These are phyloP conservation scores for Yamadazyma mexicana DNA, from an alignment of 1,139 yeast genomes.

Conservation along the genomic window DNA sequence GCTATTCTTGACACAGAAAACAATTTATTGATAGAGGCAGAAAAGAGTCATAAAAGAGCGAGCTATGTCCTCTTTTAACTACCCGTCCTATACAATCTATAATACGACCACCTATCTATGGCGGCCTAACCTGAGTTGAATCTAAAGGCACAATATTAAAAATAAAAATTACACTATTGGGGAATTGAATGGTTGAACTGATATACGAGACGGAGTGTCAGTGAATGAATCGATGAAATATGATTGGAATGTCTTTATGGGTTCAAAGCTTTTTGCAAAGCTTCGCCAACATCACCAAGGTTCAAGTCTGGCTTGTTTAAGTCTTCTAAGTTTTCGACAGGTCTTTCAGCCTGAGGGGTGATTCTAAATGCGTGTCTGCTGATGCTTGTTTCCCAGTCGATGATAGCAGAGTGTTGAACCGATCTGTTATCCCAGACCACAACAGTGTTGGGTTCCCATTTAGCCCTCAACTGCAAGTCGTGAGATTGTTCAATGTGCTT, in stretches of 20 bases:
- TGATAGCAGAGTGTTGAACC: conserved; percentile 60
- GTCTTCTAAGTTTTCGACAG: conserved; percentile 34
- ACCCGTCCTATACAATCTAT: not conserved
- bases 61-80: not conserved
- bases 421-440: conserved; percentile 75
- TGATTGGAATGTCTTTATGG: conserved; percentile 4
- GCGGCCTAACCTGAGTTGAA: not conserved
- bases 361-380: conserved; percentile 70
- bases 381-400: conserved; percentile 56
- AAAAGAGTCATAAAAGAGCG: too few relatives aligned
- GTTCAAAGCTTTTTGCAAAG: conserved; percentile 24
- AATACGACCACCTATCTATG: not conserved
- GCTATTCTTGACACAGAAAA: not conserved
- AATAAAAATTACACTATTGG: not conserved
- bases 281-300: conserved; percentile 40
- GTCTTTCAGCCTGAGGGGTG: conserved; percentile 62
- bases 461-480: conserved; percentile 42
- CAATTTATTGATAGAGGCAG: not conserved
- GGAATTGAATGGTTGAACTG: conserved; percentile 1
- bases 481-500: conserved; percentile 46
- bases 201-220: too few relatives aligned
- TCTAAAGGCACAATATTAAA: conserved; percentile 1
- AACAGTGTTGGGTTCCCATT: conserved; percentile 51
- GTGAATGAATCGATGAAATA: too few relatives aligned
- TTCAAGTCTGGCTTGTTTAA: conserved; percentile 24